phyloP scores from a whole-genome alignment of 768 basidiomycete species.

The Phylloporus sp. region DNA sequence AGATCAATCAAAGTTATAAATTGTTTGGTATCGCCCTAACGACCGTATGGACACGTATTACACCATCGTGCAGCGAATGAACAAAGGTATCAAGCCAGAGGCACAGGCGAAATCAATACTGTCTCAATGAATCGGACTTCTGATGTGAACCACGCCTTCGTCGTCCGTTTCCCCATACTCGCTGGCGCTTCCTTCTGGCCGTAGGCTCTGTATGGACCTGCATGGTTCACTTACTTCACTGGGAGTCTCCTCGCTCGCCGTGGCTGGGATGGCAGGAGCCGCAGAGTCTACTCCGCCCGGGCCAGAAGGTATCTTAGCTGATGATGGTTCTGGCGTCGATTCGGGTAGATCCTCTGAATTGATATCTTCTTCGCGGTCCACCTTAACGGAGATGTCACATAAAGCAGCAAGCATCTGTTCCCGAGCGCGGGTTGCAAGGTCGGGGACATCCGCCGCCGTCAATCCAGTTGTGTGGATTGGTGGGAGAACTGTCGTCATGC shows the following conservation, averaged over 20 bases:
- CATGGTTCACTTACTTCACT: constrained; percentile 26
- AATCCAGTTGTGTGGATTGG: constrained; percentile 75
- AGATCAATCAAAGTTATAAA: constrained; percentile 5
- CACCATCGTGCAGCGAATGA: constrained; percentile 5
- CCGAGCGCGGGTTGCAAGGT: constrained; percentile 62
- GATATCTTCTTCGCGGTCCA: constrained; percentile 27
- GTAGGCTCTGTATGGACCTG: constrained; percentile 32
- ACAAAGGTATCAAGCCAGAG: constrained; percentile 24
- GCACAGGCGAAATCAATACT: constrained; percentile 5
- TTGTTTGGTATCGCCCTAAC: constrained; percentile 3
- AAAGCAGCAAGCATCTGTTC: constrained; percentile 76
- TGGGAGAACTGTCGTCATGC: constrained; percentile 65
- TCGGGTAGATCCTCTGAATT: constrained; percentile 11
- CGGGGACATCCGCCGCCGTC: constrained; percentile 62
- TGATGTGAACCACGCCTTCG: constrained; percentile 77
- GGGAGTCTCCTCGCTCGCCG: constrained; percentile 22
- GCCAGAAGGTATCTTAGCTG: constrained; percentile 3
- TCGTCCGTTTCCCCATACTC: constrained; percentile 79
- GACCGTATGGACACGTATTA: constrained; percentile 14
- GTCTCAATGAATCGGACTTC: constrained; percentile 41
- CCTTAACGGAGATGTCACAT: constrained; percentile 65
- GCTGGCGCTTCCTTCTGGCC: constrained; percentile 53
- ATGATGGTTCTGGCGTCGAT: constrained; percentile 22
- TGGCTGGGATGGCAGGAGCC: constrained; percentile 26
- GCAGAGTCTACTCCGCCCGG: constrained; percentile 23